Evolutionary conservation across 1,284 basidiomycete species (phyloP).

Genomic region (Ganoderma meredithae): DNA sequence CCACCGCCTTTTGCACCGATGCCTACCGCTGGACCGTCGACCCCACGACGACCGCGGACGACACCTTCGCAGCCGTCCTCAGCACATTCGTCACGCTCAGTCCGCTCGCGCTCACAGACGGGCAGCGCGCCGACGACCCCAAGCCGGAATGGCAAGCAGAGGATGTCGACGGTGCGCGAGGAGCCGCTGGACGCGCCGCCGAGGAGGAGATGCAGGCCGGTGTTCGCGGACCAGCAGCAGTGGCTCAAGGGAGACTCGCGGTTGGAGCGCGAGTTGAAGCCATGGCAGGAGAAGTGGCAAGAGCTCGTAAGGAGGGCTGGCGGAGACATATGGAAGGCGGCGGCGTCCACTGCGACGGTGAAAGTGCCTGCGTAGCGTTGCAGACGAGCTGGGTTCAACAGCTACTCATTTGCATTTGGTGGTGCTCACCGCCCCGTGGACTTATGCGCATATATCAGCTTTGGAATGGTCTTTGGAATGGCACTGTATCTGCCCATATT

Average conservation of each 20-base stretch:
- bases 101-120: conserved; percentile 6
- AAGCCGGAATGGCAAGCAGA: conserved; percentile 7
- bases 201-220: conserved; percentile 33
- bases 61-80: conserved; percentile 27
- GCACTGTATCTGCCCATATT: neutral
- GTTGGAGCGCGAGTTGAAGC: conserved; percentile 34
- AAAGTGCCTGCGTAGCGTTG: neutral
- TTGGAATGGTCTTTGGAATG: too few species aligned
- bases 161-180: conserved; percentile 24
- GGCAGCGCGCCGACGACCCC: conserved; percentile 21
- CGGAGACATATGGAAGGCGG: conserved; percentile 30
- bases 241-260: conserved; percentile 38
- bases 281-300: conserved; percentile 29
- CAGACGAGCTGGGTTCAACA: too few species aligned
- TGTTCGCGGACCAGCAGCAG: conserved; percentile 38
- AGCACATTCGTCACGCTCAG: conserved; percentile 18
- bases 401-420: neutral
- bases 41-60: conserved; percentile 30
- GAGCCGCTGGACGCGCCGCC: conserved; percentile 21
- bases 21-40: conserved; percentile 27
- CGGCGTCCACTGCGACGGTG: conserved; percentile 5
- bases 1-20: conserved; percentile 5
- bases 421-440: neutral
- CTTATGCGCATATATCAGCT: too few species aligned
- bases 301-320: conserved; percentile 30